Base-by-base conservation (phyloP, 1,139 yeast genomes). In the Yamadazyma sp. region DNA sequence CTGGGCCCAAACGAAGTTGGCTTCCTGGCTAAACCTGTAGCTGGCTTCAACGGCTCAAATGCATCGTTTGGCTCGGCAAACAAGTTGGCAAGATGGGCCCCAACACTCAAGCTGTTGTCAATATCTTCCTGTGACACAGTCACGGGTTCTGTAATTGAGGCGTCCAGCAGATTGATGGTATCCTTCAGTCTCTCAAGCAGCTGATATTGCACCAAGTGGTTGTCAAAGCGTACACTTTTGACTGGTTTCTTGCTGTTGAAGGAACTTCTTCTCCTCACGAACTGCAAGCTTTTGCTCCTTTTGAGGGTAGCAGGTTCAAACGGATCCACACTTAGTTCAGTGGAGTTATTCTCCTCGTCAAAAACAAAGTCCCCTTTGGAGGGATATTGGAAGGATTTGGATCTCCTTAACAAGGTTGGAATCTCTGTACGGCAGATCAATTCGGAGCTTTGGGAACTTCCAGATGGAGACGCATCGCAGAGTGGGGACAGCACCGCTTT, bases 241-340 rank as follows among this genome's bases (percentile, higher is more conserved):
- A 18, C 11, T 6, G 11, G 4, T 12, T 17, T 17, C 11, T 5
- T 17, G 4, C 26, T 14, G 6, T 31, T 17, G 17, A 11, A n/a
- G 9, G 32, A 20, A 2, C 25, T 14, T 9, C 23, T 20, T 17
- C 24, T 31, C 11, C 34, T 27, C 2, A 20, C 34, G 17, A 20
- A 22, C 45, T 18, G 47, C n/a, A 42, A 38, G 29, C 48, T 47
- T 24, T 35, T 46, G 27, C 40, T 41, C 22, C 40, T 17, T 30
- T 39, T 40, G 16, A 40, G 28, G 12, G 37, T 31, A 6, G 16
- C 14, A 8, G 32, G 22, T 14, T 49, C 53, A 37, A 49, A 47
- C 1, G 53, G 51, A 30, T 49, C 53, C 23, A 49, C 45, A 37
- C 48, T 48, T 2, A 27, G 9, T n/a, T 49, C 51, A 17, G 43